Percentiles rank a stretch among this genome's conserved stretches.
phyloP scores from a whole-genome alignment of 2,329 filamentous ascomycete species.

The Dendrostoma leiphaemia region DNA sequence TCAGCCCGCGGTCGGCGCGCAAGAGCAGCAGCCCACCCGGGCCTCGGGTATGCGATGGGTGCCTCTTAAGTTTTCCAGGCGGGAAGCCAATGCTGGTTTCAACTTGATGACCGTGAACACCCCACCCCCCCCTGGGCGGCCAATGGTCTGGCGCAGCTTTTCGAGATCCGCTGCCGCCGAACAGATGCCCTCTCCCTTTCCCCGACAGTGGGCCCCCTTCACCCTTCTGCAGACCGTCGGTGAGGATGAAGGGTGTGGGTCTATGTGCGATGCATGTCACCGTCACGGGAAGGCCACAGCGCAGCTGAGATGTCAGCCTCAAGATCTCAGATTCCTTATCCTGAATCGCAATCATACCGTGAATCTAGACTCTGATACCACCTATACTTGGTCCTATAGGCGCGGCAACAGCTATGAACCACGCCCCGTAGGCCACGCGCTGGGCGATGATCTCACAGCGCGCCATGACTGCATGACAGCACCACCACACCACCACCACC shows the following conservation, averaged over 20 bases:
- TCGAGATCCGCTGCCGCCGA: too few species aligned
- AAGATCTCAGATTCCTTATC: neutral
- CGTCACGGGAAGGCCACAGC: neutral
- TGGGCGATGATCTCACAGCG: neutral
- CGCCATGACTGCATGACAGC: neutral
- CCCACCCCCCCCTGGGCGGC: too few species aligned
- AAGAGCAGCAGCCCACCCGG: too few species aligned
- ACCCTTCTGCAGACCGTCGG: neutral
- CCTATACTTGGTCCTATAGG: too few species aligned
- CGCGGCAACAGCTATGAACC: too few species aligned
- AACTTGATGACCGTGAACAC: too few species aligned
- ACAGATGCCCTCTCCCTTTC: neutral
- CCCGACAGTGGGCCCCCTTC: neutral
- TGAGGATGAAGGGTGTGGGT: neutral
- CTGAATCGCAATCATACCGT: too few species aligned
- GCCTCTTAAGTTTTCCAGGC: neutral
- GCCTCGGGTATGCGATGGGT: neutral
- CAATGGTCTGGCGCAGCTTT: too few species aligned
- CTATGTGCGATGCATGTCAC: neutral
- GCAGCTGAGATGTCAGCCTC: neutral
- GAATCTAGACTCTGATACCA: too few species aligned
- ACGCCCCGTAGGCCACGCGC: neutral
- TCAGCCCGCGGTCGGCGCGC: neutral
- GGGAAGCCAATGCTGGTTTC: neutral
- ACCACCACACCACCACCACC: neutral